These are phyloP conservation scores for Didymella exigua DNA, from an alignment of 2,329 filamentous ascomycete genomes.

Conservation along the genomic window DNA sequence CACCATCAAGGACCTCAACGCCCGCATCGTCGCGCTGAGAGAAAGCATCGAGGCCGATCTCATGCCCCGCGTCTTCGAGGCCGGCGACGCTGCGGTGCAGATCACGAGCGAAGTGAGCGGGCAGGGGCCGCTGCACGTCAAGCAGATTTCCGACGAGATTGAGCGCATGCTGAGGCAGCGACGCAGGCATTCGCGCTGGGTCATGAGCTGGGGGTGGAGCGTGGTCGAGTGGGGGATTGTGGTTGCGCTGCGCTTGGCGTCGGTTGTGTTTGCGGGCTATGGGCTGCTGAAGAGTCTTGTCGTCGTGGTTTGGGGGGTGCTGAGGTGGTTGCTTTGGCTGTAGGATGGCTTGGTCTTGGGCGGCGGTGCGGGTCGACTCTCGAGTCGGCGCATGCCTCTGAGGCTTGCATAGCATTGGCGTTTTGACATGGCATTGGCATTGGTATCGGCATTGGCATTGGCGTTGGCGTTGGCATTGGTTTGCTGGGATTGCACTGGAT, in stretches of 20 bases:
- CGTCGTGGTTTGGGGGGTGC: slow-evolving; percentile 62
- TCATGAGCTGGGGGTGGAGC: slow-evolving; percentile 77
- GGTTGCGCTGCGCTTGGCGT: slow-evolving; percentile 91
- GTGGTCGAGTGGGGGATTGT: slow-evolving; percentile 86
- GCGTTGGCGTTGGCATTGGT: too few species aligned
- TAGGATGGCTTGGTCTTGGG: slow-evolving; percentile 10
- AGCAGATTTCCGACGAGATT: slow-evolving; percentile 78
- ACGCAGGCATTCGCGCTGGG: slow-evolving; percentile 74
- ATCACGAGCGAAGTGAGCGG: slow-evolving; percentile 77
- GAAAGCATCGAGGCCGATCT: slow-evolving; percentile 57
- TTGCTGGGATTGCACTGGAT: too few species aligned
- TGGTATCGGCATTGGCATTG: too few species aligned
- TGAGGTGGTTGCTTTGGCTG: slow-evolving; percentile 83
- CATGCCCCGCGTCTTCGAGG: slow-evolving; percentile 66
- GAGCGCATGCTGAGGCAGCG: slow-evolving; percentile 72
- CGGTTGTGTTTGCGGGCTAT: slow-evolving; percentile 82
- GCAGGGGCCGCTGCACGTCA: slow-evolving; percentile 78
- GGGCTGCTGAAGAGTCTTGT: slow-evolving; percentile 69
- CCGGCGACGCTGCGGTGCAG: slow-evolving; percentile 79
- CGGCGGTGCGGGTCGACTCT: too few species aligned
- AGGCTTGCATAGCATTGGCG: neutral
- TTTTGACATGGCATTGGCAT: too few species aligned
- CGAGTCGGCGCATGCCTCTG: too few species aligned
- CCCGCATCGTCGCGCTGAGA: slow-evolving; percentile 52
- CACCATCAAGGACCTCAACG: slow-evolving; percentile 53